Conservation (phyloP, 805 yeast species). For the Yarrowia osloensis region DNA sequence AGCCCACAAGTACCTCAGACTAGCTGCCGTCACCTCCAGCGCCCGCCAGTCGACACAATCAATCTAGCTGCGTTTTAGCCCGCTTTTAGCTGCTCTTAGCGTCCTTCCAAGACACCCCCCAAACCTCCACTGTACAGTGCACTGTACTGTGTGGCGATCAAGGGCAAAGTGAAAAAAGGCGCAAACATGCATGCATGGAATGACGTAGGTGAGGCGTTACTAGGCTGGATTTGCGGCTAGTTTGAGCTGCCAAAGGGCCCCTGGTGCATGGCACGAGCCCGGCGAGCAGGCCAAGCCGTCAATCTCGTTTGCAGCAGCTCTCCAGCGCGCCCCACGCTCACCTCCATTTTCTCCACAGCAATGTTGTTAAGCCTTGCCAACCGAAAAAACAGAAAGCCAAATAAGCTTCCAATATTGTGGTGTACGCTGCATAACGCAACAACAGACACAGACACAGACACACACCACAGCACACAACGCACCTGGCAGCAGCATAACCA, state of each 20-base stretch:
- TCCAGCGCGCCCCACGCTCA: no score
- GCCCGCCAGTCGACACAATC: no score
- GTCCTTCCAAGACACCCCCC: background rate
- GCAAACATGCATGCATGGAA: conserved; percentile 26
- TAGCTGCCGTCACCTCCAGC: no score
- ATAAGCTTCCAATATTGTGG: conserved; percentile 17
- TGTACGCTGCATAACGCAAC: conserved; percentile 26
- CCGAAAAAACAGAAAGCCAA: background rate
- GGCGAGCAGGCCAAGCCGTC: background rate
- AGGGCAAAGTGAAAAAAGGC: conserved; percentile 21
- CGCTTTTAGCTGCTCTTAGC: background rate
- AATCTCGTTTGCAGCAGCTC: no score
- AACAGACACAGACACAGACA: background rate
- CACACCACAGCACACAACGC: no score
- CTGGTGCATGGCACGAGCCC: background rate
- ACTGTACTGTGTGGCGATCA: conserved; percentile 18
- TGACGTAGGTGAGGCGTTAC: conserved; percentile 19
- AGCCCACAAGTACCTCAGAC: no score
- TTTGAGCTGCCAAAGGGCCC: background rate
- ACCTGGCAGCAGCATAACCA: background rate
- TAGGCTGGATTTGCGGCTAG: background rate
- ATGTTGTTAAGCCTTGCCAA: background rate
- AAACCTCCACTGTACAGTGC: background rate
- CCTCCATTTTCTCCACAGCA: background rate
- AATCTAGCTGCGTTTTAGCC: no score